phyloP scores from a whole-genome alignment of 106 monocot species.

The Allium cepa region DNA sequence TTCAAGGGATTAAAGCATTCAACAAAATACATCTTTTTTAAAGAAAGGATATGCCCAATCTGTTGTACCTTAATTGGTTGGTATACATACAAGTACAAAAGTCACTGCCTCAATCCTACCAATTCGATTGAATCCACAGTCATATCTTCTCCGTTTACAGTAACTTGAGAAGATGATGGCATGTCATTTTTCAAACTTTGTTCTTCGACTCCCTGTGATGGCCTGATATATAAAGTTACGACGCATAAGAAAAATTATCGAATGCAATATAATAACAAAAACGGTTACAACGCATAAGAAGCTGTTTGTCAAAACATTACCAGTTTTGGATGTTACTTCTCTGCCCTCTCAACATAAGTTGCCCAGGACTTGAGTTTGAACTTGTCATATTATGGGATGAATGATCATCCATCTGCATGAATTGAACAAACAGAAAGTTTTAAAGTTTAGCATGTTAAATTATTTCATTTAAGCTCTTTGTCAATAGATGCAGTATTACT shows the following conservation, averaged over 20 bases:
- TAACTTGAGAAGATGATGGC: not conserved
- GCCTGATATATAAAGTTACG: not conserved
- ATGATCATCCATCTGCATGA: conserved; percentile 6
- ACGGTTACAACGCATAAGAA: not conserved
- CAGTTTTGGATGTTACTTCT: conserved; percentile 3
- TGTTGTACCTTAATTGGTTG: too few species aligned
- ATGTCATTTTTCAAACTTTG: not conserved
- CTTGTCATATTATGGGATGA: not conserved
- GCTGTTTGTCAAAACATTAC: not conserved
- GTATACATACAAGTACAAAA: not conserved
- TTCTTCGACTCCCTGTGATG: not conserved
- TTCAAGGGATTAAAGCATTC: too few species aligned
- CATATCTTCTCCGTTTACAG: not conserved
- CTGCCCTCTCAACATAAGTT: not conserved
- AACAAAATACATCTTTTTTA: too few species aligned
- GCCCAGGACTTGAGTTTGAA: not conserved
- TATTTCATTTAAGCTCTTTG: not conserved
- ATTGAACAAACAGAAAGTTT: not conserved
- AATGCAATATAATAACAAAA: not conserved
- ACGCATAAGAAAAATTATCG: not conserved
- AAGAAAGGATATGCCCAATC: too few species aligned
- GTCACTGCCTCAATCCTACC: not conserved
- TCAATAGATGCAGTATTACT: not conserved
- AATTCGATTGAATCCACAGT: not conserved
- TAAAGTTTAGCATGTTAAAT: not conserved